phyloP scores from a whole-genome alignment of 371 early-diverging fungal genomes.

The Apophysomyces sp. region DNA sequence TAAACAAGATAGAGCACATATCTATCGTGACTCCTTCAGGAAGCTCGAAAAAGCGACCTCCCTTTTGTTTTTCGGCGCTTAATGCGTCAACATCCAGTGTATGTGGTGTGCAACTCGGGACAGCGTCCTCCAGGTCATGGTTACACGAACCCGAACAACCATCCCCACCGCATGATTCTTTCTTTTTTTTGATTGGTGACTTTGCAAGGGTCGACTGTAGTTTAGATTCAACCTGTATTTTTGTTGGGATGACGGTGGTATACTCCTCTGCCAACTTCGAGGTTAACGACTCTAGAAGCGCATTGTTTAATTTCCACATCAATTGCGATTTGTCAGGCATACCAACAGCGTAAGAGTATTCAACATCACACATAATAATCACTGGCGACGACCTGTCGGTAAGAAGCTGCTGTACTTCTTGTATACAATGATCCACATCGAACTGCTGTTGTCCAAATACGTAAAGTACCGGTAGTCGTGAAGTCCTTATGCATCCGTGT shows the following conservation, averaged over 20 bases:
- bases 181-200: constrained; percentile 5
- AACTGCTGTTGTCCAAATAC: constrained; percentile 79
- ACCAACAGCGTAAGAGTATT: constrained; percentile 66
- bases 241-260: constrained; percentile 44
- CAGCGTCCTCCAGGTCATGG: constrained; percentile 7
- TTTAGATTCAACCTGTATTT: constrained; percentile 53
- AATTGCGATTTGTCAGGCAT: constrained; percentile 13
- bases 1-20: constrained; percentile 73
- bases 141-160: constrained; percentile 11
- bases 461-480: constrained; percentile 82
- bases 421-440: constrained; percentile 56
- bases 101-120: constrained; percentile 9
- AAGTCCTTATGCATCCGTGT: constrained; percentile 43
- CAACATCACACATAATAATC: constrained; percentile 76
- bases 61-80: constrained; percentile 25
- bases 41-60: constrained; percentile 54
- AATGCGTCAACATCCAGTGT: constrained; percentile 8
- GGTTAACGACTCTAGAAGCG: constrained; percentile 15
- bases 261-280: constrained; percentile 22
- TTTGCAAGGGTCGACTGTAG: constrained; percentile 26
- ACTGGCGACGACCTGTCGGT: constrained; percentile 44
- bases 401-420: constrained; percentile 42
- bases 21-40: constrained; percentile 49
- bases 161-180: neutral
- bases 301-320: neutral